Evolutionary conservation across 148 eudicot species (phyloP).

Genomic region (Silene latifolia): DNA sequence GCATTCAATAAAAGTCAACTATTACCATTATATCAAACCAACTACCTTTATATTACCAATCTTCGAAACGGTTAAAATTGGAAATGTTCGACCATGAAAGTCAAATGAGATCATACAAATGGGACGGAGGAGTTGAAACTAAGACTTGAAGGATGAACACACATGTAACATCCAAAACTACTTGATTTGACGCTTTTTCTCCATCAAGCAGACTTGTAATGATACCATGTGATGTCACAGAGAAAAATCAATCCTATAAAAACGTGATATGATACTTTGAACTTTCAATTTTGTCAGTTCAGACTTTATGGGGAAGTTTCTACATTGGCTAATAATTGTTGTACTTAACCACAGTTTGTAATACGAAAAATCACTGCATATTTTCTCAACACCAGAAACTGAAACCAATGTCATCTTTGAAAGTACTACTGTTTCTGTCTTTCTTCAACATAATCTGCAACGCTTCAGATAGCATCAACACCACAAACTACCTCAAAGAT

Average conservation of each 20-base stretch:
- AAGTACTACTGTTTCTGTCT: conserved; percentile 4
- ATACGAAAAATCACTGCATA: background rate
- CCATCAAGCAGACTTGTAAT: no score
- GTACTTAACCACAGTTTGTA: background rate
- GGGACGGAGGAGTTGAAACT: no score
- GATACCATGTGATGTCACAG: background rate
- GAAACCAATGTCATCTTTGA: conserved; percentile 11
- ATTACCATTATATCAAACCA: no score
- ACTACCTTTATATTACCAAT: no score
- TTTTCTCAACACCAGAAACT: background rate
- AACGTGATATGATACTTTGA: background rate
- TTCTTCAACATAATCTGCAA: background rate
- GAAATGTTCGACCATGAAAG: no score
- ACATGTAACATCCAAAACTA: no score
- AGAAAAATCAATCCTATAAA: no score
- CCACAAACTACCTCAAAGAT: conserved; percentile 27
- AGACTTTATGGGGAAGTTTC: background rate
- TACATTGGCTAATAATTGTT: background rate
- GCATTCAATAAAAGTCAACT: no score
- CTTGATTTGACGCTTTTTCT: no score
- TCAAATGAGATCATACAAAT: no score
- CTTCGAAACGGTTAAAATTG: no score
- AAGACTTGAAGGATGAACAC: no score
- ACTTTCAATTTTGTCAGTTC: background rate
- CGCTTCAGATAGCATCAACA: conserved; percentile 26